phyloP scores from a whole-genome alignment of 1,139 yeast species.

The Yueomyces sp. region DNA sequence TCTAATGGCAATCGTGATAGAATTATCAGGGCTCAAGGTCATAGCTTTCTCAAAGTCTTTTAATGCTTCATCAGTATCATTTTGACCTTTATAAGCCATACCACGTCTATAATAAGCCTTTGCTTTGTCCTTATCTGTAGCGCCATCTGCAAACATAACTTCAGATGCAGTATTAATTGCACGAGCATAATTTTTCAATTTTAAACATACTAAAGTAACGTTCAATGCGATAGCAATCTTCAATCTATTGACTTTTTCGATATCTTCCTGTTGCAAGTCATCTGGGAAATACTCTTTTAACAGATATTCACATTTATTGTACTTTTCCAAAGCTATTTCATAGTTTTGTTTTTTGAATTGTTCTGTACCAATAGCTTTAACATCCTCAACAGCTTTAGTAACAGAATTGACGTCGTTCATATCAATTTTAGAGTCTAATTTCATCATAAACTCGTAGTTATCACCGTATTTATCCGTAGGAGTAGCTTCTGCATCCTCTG shows the following conservation, averaged over 20 bases:
- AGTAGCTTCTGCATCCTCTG: slow-evolving; percentile 31
- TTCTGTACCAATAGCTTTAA: slow-evolving; percentile 71
- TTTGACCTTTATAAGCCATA: slow-evolving; percentile 48
- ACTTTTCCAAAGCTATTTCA: slow-evolving; percentile 49
- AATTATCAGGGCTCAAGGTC: slow-evolving; percentile 63
- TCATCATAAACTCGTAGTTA: slow-evolving; percentile 60
- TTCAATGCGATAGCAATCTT: slow-evolving; percentile 58
- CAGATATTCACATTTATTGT: slow-evolving; percentile 56
- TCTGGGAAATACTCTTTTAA: slow-evolving; percentile 66
- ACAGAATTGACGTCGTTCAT: slow-evolving; percentile 48
- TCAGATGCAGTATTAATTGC: slow-evolving; percentile 50
- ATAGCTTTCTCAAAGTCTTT: slow-evolving; percentile 56
- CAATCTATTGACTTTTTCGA: slow-evolving; percentile 35
- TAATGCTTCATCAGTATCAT: slow-evolving; percentile 64
- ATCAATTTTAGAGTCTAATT: slow-evolving; percentile 61
- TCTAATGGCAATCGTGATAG: slow-evolving; percentile 52
- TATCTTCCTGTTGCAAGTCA: slow-evolving; percentile 44
- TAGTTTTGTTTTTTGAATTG: slow-evolving; percentile 55
- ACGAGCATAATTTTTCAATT: slow-evolving; percentile 42
- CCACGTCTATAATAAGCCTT: slow-evolving; percentile 86
- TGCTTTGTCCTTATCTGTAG: slow-evolving; percentile 59
- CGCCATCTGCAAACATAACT: slow-evolving; percentile 50
- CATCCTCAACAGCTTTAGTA: slow-evolving; percentile 47
- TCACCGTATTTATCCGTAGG: slow-evolving; percentile 72
- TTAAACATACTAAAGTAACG: slow-evolving; percentile 63